Conservation (phyloP, 1,284 basidiomycete genomes). For the Rhodotorula sp. region DNA sequence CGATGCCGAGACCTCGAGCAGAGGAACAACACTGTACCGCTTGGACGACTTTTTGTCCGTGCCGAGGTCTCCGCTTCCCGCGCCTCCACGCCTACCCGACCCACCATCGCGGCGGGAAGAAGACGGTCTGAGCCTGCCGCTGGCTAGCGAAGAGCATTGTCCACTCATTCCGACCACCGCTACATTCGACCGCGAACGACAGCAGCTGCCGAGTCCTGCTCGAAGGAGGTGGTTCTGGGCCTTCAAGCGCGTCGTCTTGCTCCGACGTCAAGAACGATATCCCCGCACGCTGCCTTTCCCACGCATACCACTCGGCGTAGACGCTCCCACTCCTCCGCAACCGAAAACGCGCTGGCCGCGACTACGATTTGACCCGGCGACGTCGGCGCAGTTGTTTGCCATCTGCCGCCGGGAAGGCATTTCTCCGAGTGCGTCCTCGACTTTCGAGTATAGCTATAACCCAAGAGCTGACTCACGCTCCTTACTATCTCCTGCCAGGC, state of each 20-base stretch:
- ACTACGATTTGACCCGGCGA: background rate
- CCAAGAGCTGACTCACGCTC: background rate
- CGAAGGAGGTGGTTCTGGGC: conserved; percentile 31
- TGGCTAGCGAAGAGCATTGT: conserved; percentile 23
- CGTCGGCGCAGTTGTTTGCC: background rate
- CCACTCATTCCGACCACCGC: conserved; percentile 8
- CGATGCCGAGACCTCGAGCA: no score
- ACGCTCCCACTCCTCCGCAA: background rate
- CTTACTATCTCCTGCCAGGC: conserved; percentile 4
- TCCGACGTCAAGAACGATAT: background rate
- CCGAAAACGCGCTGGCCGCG: conserved; percentile 17
- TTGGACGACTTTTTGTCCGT: background rate
- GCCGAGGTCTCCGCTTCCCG: background rate
- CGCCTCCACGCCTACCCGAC: background rate
- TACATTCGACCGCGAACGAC: background rate
- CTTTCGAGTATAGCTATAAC: background rate
- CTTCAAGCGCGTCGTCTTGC: conserved; percentile 17
- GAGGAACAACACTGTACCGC: background rate
- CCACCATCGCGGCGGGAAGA: background rate
- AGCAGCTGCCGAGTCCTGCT: background rate
- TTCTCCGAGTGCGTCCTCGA: conserved; percentile 20
- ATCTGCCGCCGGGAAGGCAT: conserved; percentile 14
- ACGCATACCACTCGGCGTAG: background rate
- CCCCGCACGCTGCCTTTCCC: conserved; percentile 18
- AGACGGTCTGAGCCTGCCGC: conserved; percentile 12